Conservation (phyloP, 106 monocot species). For the Allium fistulosum region DNA sequence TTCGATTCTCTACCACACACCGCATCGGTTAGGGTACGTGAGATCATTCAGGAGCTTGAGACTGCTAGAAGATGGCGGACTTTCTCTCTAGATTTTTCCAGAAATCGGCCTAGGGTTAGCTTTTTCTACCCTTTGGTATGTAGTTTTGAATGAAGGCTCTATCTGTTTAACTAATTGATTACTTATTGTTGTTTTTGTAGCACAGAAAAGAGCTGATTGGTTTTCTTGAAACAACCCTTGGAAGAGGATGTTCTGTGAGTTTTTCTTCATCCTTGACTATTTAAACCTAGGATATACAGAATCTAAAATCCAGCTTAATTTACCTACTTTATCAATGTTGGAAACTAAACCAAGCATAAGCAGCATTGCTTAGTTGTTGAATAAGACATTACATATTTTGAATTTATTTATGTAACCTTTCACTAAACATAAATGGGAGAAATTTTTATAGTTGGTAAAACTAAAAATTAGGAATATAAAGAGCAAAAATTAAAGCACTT, state of each 20-base stretch:
- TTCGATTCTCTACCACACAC: conserved; percentile 37
- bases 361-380: too few relatives aligned
- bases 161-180: background rate
- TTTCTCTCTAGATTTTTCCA: conserved; percentile 68
- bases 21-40: conserved; percentile 31
- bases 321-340: too few relatives aligned
- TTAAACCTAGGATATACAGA: too few relatives aligned
- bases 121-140: background rate
- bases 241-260: conserved; percentile 77
- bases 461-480: too few relatives aligned
- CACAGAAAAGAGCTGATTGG: conserved; percentile 61
- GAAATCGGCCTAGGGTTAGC: conserved; percentile 89
- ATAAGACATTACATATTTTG: too few relatives aligned
- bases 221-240: conserved; percentile 63
- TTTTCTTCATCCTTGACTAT: background rate
- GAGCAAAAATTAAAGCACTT: too few relatives aligned
- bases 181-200: conserved; percentile 31
- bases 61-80: conserved; percentile 51
- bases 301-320: too few relatives aligned
- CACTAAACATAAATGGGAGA: too few relatives aligned
- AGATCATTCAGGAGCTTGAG: conserved; percentile 72
- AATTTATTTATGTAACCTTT: too few relatives aligned
- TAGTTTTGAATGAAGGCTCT: background rate
- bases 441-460: too few relatives aligned
- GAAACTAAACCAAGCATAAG: too few relatives aligned